phyloP scores from a whole-genome alignment of 352 stramenopile species.

The Phytopythium sindhum region DNA sequence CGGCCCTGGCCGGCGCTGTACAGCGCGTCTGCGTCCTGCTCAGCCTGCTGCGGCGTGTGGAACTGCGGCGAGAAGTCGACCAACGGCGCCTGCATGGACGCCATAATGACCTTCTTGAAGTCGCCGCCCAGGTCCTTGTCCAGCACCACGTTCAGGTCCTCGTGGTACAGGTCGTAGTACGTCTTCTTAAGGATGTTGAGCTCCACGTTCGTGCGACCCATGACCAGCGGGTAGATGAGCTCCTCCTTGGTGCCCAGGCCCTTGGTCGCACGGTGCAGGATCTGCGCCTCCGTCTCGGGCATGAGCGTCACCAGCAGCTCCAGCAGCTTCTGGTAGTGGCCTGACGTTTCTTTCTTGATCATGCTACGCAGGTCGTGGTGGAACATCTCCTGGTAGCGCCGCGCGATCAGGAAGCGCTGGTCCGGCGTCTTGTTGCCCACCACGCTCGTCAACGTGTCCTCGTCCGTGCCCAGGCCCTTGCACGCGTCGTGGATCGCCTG shows the following conservation, averaged over 20 bases:
- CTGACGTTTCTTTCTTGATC: conserved; percentile 61
- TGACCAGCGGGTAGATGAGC: conserved; percentile 62
- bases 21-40: conserved; percentile 50
- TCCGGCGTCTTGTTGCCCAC: conserved; percentile 58
- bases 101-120: conserved; percentile 72
- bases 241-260: conserved; percentile 66
- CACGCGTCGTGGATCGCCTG: conserved; percentile 63
- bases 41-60: conserved; percentile 59
- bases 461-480: conserved; percentile 64
- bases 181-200: conserved; percentile 81
- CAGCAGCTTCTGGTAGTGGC: conserved; percentile 64
- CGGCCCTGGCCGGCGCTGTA: conserved; percentile 72
- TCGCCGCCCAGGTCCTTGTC: conserved; percentile 64
- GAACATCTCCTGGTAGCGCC: conserved; percentile 68
- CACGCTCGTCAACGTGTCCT: conserved; percentile 37
- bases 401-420: conserved; percentile 58
- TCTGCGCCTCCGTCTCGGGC: conserved; percentile 59
- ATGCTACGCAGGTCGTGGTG: conserved; percentile 47
- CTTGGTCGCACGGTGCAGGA: conserved; percentile 66
- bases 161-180: conserved; percentile 57
- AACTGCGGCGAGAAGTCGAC: conserved; percentile 48
- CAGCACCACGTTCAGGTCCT: conserved; percentile 57
- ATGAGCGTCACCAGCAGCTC: conserved; percentile 49
- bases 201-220: conserved; percentile 67
- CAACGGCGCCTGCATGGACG: conserved; percentile 54